Percentiles rank a stretch among this genome's conserved stretches.
Evolutionary conservation across 805 yeast genomes (phyloP).

Genomic region (Ogataea zsoltii): DNA sequence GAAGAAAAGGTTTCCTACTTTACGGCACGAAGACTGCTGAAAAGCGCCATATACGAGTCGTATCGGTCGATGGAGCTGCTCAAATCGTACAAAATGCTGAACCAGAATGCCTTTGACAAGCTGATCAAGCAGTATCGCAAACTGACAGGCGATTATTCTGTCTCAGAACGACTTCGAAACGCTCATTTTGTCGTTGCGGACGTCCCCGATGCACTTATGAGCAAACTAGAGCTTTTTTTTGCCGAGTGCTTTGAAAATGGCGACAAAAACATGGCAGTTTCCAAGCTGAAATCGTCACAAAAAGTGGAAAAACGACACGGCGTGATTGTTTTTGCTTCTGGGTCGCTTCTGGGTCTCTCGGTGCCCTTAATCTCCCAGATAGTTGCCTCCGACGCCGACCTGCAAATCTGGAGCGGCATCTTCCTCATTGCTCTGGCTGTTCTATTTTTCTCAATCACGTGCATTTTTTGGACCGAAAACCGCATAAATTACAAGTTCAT

Average conservation of each 20-base stretch:
- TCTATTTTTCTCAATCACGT: slow-evolving; percentile 63
- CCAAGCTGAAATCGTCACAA: slow-evolving; percentile 55
- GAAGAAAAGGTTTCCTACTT: slow-evolving; percentile 49
- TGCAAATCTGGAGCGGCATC: slow-evolving; percentile 93
- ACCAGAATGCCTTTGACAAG: slow-evolving; percentile 85
- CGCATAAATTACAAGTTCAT: slow-evolving; percentile 88
- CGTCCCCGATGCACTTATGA: slow-evolving; percentile 59
- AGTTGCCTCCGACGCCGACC: slow-evolving; percentile 25
- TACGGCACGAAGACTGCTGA: slow-evolving; percentile 65
- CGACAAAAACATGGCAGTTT: slow-evolving; percentile 68
- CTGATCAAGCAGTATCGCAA: slow-evolving; percentile 90
- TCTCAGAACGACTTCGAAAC: slow-evolving; percentile 49
- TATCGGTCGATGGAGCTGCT: slow-evolving; percentile 71
- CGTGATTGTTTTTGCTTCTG: slow-evolving; percentile 54
- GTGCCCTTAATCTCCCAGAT: not conserved
- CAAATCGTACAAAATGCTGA: slow-evolving; percentile 68
- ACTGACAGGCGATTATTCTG: slow-evolving; percentile 44
- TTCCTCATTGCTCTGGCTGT: slow-evolving; percentile 59
- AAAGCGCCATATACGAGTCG: slow-evolving; percentile 65
- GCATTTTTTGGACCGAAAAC: slow-evolving; percentile 67
- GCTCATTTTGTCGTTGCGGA: slow-evolving; percentile 62
- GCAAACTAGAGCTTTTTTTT: slow-evolving; percentile 67
- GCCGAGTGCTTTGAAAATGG: slow-evolving; percentile 66
- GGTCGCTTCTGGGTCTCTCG: slow-evolving; percentile 36
- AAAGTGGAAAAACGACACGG: slow-evolving; percentile 41